phyloP scores from a whole-genome alignment of 495 filamentous ascomycete species.

The Immersiella caudata region DNA sequence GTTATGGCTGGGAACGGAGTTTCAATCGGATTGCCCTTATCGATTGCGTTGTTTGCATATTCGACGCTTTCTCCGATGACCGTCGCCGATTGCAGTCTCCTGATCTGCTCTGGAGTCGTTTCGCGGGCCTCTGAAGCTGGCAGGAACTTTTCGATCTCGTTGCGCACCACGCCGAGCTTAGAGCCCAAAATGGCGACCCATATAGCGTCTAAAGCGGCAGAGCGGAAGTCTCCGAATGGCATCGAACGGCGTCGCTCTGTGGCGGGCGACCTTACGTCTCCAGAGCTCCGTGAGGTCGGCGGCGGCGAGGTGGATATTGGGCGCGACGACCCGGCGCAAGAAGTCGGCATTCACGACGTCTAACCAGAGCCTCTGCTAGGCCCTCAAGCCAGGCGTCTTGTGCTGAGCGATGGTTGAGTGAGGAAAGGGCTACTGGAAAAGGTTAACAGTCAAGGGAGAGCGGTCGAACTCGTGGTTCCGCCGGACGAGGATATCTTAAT shows the following conservation, averaged over 20 bases:
- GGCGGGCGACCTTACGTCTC: slow-evolving; percentile 24
- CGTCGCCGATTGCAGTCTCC: slow-evolving; percentile 2
- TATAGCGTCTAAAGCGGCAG: slow-evolving; percentile 41
- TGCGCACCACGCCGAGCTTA: slow-evolving; percentile 24
- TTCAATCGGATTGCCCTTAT: slow-evolving; percentile 1
- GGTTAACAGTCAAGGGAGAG: slow-evolving; percentile 18
- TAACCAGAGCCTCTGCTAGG: slow-evolving; percentile 35
- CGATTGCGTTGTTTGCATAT: slow-evolving; percentile 16
- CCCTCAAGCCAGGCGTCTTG: slow-evolving; percentile 31
- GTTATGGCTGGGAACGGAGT: neutral
- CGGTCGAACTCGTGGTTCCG: slow-evolving; percentile 39
- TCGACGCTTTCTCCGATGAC: slow-evolving; percentile 14
- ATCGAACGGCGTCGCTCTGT: slow-evolving; percentile 27
- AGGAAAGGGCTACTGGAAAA: slow-evolving; percentile 32
- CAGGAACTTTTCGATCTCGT: slow-evolving; percentile 21
- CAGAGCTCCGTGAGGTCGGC: slow-evolving; percentile 38
- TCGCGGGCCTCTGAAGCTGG: neutral
- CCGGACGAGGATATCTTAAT: slow-evolving; percentile 34
- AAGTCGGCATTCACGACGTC: slow-evolving; percentile 41
- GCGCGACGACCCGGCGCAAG: slow-evolving; percentile 35
- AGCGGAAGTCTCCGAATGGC: slow-evolving; percentile 33
- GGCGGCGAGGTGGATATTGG: slow-evolving; percentile 32
- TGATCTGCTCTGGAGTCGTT: neutral
- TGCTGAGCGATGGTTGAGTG: slow-evolving; percentile 29
- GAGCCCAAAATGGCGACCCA: slow-evolving; percentile 39